Evolutionary conservation across 768 basidiomycete genomes (phyloP).

Genomic region (Paxillus involutus): DNA sequence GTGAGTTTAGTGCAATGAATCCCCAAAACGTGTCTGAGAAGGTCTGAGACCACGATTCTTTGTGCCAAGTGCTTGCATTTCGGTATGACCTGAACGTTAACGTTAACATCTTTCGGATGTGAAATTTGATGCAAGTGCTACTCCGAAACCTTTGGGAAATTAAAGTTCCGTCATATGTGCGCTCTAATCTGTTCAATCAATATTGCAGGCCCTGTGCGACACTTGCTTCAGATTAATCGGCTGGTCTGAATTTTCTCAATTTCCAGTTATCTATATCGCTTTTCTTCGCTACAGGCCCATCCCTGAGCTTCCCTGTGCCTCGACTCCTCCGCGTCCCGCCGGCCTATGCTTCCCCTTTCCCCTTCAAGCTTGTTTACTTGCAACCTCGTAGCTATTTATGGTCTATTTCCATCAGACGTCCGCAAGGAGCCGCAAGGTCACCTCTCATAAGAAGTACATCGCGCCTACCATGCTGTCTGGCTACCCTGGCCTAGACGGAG

Average conservation of each 20-base stretch:
- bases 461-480: neutral
- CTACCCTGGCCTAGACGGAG: neutral
- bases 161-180: too few species aligned
- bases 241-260: neutral
- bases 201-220: too few species aligned
- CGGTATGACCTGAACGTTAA: neutral
- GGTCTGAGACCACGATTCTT: constrained; percentile 13
- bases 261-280: constrained; percentile 1
- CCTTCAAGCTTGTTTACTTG: neutral
- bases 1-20: neutral
- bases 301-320: neutral
- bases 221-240: too few species aligned
- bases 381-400: constrained; percentile 8
- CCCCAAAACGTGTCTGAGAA: constrained; percentile 20
- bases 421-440: neutral
- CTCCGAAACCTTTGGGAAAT: too few species aligned
- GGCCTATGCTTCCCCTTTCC: neutral
- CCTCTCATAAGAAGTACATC: neutral
- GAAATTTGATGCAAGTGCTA: neutral
- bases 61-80: constrained; percentile 10
- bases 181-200: too few species aligned
- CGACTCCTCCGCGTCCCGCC: neutral
- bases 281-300: neutral
- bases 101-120: constrained; percentile 6
- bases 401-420: neutral